These are phyloP conservation scores for Diutina rugosa DNA, from an alignment of 1,139 yeast genomes.

Conservation along the genomic window DNA sequence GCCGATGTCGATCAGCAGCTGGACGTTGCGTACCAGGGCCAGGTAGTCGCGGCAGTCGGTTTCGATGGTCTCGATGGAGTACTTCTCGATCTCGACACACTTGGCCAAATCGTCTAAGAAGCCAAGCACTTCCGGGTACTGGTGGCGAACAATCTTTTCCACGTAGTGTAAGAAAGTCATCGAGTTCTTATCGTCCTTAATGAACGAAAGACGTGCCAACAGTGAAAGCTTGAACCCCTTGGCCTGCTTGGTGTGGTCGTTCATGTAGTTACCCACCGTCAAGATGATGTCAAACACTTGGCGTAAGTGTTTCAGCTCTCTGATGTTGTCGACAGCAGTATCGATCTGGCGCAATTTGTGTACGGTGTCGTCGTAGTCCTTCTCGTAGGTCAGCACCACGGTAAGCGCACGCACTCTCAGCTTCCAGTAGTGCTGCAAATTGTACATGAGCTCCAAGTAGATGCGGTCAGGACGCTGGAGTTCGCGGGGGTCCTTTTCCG, in stretches of 20 bases:
- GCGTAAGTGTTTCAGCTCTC: constrained; percentile 44
- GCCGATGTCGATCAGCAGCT: constrained; percentile 61
- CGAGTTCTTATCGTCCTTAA: constrained; percentile 67
- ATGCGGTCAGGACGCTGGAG: constrained; percentile 68
- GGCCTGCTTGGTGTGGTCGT: constrained; percentile 67
- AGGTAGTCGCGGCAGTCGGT: constrained; percentile 49
- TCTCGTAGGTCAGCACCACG: constrained; percentile 49
- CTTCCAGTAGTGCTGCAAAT: constrained; percentile 70
- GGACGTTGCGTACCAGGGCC: constrained; percentile 51
- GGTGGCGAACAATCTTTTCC: constrained; percentile 55
- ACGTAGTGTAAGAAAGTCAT: constrained; percentile 74
- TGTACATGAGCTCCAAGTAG: constrained; percentile 59
- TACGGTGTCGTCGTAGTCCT: constrained; percentile 58
- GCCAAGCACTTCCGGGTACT: constrained; percentile 50
- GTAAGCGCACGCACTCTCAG: constrained; percentile 63
- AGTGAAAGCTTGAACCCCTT: constrained; percentile 69
- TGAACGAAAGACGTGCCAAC: constrained; percentile 59
- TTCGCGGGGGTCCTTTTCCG: constrained; percentile 66
- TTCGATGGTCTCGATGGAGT: constrained; percentile 54
- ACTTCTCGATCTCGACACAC: constrained; percentile 46
- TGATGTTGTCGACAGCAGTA: constrained; percentile 48
- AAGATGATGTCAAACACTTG: constrained; percentile 64
- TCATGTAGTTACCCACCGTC: constrained; percentile 79
- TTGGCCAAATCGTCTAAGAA: constrained; percentile 51
- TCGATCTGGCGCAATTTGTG: constrained; percentile 49